phyloP scores from a whole-genome alignment of 2,329 filamentous ascomycete genomes.

The Neonectria punicea region DNA sequence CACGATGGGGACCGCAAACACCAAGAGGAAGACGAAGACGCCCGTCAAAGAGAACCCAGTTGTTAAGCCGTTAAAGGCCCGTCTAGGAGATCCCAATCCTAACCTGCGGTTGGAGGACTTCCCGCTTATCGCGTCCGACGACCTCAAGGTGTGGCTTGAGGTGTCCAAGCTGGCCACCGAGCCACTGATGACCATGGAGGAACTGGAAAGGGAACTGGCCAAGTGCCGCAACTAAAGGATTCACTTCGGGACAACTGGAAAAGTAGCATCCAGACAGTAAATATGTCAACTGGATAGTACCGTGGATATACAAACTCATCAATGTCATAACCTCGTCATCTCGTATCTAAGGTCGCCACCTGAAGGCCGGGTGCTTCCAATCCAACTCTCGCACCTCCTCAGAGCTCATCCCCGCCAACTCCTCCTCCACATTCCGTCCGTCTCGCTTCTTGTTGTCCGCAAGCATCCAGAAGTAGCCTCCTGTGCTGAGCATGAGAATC shows the following conservation, averaged over 20 bases:
- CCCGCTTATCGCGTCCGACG: not conserved
- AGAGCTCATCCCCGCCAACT: conserved; percentile 65
- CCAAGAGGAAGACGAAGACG: not conserved
- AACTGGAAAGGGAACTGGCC: conserved; percentile 14
- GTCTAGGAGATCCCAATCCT: not conserved
- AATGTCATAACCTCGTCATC: not conserved
- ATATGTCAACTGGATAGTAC: not conserved
- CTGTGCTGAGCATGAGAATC: conserved; percentile 62
- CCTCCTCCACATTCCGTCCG: conserved; percentile 63
- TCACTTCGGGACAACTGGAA: not conserved
- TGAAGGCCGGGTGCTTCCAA: conserved; percentile 75
- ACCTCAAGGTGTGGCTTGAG: not conserved
- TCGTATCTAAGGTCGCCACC: conserved; percentile 57
- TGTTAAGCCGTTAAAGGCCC: not conserved
- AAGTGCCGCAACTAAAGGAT: not conserved
- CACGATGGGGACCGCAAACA: not conserved
- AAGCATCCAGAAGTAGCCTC: conserved; percentile 69
- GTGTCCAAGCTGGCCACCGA: not conserved
- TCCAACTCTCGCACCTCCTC: conserved; percentile 69
- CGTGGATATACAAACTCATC: not conserved
- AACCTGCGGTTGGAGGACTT: conserved; percentile 1
- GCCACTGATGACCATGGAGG: conserved; percentile 19
- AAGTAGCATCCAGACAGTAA: not conserved
- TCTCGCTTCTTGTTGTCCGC: conserved; percentile 70
- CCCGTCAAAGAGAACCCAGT: not conserved